Evolutionary conservation across 192 early-diverging fungal species (phyloP).

Genomic region (Neocallimastix lanati): DNA sequence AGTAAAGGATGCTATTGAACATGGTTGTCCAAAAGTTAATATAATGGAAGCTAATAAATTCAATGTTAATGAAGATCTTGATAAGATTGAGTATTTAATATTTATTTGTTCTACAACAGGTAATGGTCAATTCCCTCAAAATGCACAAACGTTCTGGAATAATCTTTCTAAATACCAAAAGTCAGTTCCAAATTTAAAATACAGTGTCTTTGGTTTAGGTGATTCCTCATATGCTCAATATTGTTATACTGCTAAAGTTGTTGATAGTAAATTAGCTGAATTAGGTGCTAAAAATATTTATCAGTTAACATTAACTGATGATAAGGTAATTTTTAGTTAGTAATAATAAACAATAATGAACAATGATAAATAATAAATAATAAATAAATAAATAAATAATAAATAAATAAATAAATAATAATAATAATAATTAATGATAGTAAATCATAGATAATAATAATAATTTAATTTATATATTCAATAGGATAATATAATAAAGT

Average conservation of each 20-base stretch:
- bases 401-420: no score
- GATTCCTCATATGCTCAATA: conserved; percentile 19
- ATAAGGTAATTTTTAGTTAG: neutral
- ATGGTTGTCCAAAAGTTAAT: conserved; percentile 52
- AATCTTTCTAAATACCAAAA: conserved; percentile 39
- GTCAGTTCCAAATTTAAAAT: conserved; percentile 45
- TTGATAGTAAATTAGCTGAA: neutral
- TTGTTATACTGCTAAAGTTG: neutral
- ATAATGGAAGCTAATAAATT: conserved; percentile 50
- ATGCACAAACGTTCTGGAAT: conserved; percentile 77
- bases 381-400: no score
- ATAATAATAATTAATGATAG: no score
- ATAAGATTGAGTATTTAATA: conserved; percentile 58
- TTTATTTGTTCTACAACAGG: conserved; percentile 75
- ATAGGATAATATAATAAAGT: no score
- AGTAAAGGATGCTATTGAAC: conserved; percentile 57
- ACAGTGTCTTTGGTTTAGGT: conserved; percentile 75
- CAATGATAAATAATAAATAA: neutral
- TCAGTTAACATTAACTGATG: neutral
- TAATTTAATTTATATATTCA: no score
- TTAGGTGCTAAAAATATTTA: neutral
- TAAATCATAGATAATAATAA: no score
- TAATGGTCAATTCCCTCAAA: conserved; percentile 90
- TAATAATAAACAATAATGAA: neutral
- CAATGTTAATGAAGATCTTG: conserved; percentile 53